Base-by-base conservation (phyloP, 805 yeast species). In the Debaryomyces tyrocola region DNA sequence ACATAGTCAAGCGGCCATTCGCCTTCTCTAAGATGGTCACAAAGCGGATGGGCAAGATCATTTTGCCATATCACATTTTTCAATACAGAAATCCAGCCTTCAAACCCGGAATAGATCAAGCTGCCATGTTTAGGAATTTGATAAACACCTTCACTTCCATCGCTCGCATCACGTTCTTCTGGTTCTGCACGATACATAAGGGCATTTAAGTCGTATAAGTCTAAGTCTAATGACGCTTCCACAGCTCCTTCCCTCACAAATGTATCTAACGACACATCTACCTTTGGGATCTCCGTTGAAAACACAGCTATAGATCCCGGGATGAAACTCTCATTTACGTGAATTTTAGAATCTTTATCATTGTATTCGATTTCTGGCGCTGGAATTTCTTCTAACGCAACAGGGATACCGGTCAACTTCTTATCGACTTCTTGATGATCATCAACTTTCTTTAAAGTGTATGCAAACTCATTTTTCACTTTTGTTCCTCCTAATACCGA, bases 261-360 rank as follows among this genome's bases (percentile, higher is more conserved):
- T 12, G 74, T 66, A 61, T 89, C 95, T 39, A 91, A 67, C 3
- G 77, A 74, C 11, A 72, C 72, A 54, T 87, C 87, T 29, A 88
- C 88, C 11, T 80, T 79, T 6, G 82, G 78, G 46, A 86, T 82
- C 48, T 73, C 74, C 0, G 97, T 90, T 28, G 84, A 76, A 57
- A 89, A 78, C 2, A 94, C 84, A 0, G 96, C 89, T 55, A 94
- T 89, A 1, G 97, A 86, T 3, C 99, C 99, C 43, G 87, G 92
- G 3, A 92, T 90, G 67, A 92, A 91, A 4, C 52, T 37, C 0
- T 71, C 78, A 18, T 89, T 86, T 7, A 87, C 66, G 0, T 60
- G 67, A 44, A 94, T 81, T 4, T 73, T 69, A 3, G 91, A 70
- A 33, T 77, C 75, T 6, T 67, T 63, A 4, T 69, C 75, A 48